Base-by-base conservation (phyloP, 495 filamentous ascomycete species). In the Amorphotheca resinae region DNA sequence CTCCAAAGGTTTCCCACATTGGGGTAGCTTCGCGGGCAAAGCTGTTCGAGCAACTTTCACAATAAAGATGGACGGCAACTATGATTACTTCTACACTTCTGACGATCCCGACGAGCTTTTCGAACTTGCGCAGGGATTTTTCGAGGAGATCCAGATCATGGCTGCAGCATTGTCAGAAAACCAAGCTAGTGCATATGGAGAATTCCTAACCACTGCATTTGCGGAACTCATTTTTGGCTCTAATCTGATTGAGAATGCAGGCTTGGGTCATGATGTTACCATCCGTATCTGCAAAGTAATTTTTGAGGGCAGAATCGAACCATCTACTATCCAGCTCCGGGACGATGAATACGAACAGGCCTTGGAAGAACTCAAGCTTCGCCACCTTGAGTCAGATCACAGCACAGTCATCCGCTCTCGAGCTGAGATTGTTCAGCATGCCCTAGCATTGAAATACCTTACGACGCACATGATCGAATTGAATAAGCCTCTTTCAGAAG, bases 361-460 rank as follows among this genome's bases (percentile, higher is more conserved):
- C 6, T 7, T 11, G 9, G 3, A 17, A 4, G 14, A 18, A 9
- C 7, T 14, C 7, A 3, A 22, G 5, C 9, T 2, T 3, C 22
- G n/a, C 2, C 18, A 6, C 3, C 34, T 16, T 9, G 20, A 39
- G 22, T 9, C 18, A 9, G 11, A 26, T 38, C 11, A 18, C 14
- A 30, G 25, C 6, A 30, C 25, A 6, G 12, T 30, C 6, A 7
- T 61, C 4, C 50, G 45, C 0, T 45, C 48, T 32, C 37, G 52
- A 6, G 38, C 38, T 8, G 59, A 65, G 35, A 51, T 63, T 2
- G 42, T 63, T 0, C 56, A 64, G 25, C 56, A 66, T 41, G 61
- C 62, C 1, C 46, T 48, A 15, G 59, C 63, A 11, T 52, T 51
- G 6, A 22, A 36, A 4, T 48, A 48, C 38, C 52, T 65, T 8